phyloP scores from a whole-genome alignment of 1,284 basidiomycete species.

The Ustilago hordei region DNA sequence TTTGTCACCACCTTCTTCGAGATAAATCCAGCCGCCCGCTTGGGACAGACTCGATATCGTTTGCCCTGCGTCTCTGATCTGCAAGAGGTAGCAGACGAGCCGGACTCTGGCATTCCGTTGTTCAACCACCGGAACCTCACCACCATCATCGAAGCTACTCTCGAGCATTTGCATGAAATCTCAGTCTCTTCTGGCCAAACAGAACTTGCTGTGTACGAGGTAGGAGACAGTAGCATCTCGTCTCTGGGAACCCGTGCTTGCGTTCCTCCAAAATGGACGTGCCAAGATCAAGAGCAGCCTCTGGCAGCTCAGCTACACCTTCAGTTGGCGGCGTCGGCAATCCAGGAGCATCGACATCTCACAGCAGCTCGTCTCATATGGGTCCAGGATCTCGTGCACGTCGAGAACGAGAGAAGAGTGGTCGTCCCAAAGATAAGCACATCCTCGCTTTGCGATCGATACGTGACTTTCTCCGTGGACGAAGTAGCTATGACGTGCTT shows the following conservation, averaged over 20 bases:
- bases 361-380: constrained; percentile 18
- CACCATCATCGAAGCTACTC: no score
- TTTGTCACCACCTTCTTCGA: no score
- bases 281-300: constrained; percentile 29
- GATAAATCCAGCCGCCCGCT: no score
- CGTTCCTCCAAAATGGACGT: constrained; percentile 26
- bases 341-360: constrained; percentile 32
- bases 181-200: no score
- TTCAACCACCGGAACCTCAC: no score
- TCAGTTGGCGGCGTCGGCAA: constrained; percentile 27
- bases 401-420: constrained; percentile 38
- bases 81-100: no score
- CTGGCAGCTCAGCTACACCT: constrained; percentile 19
- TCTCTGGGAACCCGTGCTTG: background rate
- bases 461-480: constrained; percentile 83
- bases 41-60: no score
- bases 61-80: no score
- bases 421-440: constrained; percentile 54
- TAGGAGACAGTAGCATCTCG: background rate
- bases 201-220: no score
- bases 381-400: constrained; percentile 21
- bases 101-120: no score
- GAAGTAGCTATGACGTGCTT: constrained; percentile 92
- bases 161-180: no score
- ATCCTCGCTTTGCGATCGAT: constrained; percentile 78